Evolutionary conservation across 2,329 filamentous ascomycete species (phyloP), one percentile per base, ranked within the genome.

Genomic region (Aspergillus texensis): DNA sequence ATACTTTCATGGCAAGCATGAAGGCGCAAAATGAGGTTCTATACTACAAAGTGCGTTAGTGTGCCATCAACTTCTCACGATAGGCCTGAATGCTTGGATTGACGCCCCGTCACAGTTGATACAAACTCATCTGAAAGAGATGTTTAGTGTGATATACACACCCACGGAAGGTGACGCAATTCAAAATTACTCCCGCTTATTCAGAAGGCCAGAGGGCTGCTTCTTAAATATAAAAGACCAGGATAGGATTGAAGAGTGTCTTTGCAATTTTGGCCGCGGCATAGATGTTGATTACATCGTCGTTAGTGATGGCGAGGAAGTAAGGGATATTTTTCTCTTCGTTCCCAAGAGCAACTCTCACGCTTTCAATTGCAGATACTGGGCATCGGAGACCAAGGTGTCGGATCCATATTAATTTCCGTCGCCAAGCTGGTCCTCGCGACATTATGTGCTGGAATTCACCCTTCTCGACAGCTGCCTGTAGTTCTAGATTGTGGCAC

Each of bases 111-210:
- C 8, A 10, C 39, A 92, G 86, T 83, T 96, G 11, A 83, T 95
- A 9, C 85, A 91, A 74, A 87, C 91, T 5, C 89, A 96, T 70
- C 79, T 96, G 24, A 89, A 91, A 67, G 92, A 96, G 73, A 95
- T 96, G 91, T 94, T 96, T 72, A 88, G 89, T 46, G 82, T 96
- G n/a, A 91, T 96, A 32, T 97, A 96, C 73, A 96, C 93, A 0
- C 93, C 93, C 0, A 96, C 93, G 0, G 93, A 96, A 78, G 92
- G 91, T 10, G 92, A 96, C 46, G 93, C 93, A 0, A 96, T 96
- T 57, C 87, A 92, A 68, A 91, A 94, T 67, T 96, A 92, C 73
- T 95, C 92, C 0, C 81, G 89, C 0, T 76, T 95, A 0, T 96
- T 96, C 72, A 82, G 93, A 12, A 83, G 86, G 21, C 91, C 93